Evolutionary conservation across 1,284 basidiomycete genomes (phyloP).

Genomic region (Ceratobasidium sp.): DNA sequence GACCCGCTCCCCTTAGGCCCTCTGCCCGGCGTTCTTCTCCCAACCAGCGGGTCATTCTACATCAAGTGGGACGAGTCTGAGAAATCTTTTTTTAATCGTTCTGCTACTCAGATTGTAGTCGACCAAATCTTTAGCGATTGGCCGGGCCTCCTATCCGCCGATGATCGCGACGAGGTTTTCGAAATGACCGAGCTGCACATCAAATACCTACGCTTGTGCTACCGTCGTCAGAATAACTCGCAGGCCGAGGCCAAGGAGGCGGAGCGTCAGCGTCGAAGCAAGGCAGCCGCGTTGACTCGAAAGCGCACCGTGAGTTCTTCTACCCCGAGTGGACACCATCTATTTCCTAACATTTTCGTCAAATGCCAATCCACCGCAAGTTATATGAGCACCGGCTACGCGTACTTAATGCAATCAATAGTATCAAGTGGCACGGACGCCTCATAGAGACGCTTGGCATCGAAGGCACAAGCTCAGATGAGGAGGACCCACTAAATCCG

Average conservation of each 20-base stretch:
- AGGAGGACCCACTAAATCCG: neutral
- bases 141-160: neutral
- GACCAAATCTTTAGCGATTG: neutral
- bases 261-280: neutral
- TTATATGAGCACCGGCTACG: neutral
- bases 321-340: no score
- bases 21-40: neutral
- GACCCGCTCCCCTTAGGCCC: neutral
- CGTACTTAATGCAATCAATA: neutral
- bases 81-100: neutral
- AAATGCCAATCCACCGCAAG: no score
- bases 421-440: neutral
- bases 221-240: neutral
- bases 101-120: neutral
- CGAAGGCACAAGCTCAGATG: slow-evolving; percentile 5
- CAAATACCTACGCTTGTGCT: neutral
- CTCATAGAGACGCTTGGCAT: neutral
- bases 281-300: neutral
- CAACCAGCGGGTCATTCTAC: neutral
- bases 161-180: neutral
- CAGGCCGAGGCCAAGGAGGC: neutral
- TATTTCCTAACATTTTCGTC: neutral
- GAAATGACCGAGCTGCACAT: neutral
- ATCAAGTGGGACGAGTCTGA: slow-evolving; percentile 12
- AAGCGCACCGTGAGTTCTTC: slow-evolving; percentile 3